Conservation (phyloP, 805 yeast species). For the Tetrapisispora nanseiensis region DNA sequence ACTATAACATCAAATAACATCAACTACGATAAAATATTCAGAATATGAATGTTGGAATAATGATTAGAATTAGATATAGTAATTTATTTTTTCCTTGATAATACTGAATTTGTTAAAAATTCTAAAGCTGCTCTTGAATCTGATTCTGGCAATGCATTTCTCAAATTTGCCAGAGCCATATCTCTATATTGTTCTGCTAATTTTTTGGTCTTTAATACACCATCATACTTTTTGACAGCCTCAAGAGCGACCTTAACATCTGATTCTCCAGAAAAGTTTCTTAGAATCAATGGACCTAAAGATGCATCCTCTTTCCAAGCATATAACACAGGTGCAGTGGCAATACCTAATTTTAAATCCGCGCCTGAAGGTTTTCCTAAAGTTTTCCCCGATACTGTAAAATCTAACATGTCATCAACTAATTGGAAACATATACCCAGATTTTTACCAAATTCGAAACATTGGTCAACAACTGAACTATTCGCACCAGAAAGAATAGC, state of each 20-base stretch:
- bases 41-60: background rate
- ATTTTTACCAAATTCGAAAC: conserved; percentile 87
- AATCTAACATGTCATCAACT: conserved; percentile 93
- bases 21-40: background rate
- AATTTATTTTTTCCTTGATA: conserved; percentile 63
- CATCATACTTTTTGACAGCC: conserved; percentile 61
- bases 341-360: conserved; percentile 85
- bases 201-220: conserved; percentile 63
- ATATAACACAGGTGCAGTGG: conserved; percentile 90
- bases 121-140: conserved; percentile 84
- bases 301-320: conserved; percentile 89
- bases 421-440: conserved; percentile 92
- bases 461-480: conserved; percentile 64
- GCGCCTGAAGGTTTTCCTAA: conserved; percentile 96
- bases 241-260: conserved; percentile 76
- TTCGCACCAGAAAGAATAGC: conserved; percentile 86
- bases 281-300: conserved; percentile 70
- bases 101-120: conserved; percentile 69
- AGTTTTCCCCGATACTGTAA: conserved; percentile 73
- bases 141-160: conserved; percentile 65
- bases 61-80: background rate
- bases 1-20: background rate
- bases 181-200: conserved; percentile 74
- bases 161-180: conserved; percentile 61
- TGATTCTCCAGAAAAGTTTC: conserved; percentile 73